These are phyloP conservation scores for Candida lessepsii DNA, from an alignment of 805 yeast species.

Conservation along the genomic window DNA sequence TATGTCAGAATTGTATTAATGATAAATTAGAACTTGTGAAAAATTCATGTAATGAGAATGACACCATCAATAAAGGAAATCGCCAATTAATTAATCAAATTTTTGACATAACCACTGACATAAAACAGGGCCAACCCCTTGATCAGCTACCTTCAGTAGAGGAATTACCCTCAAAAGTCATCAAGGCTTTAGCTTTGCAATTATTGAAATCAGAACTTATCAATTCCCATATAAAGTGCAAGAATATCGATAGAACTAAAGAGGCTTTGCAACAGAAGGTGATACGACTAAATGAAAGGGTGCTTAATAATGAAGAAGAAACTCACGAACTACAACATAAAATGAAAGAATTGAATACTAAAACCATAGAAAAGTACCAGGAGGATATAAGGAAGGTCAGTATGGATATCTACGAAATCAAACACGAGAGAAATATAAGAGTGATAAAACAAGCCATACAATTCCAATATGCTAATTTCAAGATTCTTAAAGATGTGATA, in stretches of 20 bases:
- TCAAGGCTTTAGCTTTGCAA: conserved; percentile 28
- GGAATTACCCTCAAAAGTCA: conserved; percentile 11
- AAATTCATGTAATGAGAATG: conserved; percentile 27
- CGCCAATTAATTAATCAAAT: conserved; percentile 26
- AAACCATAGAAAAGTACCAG: conserved; percentile 4
- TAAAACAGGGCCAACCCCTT: conserved; percentile 13
- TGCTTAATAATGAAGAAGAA: conserved; percentile 12
- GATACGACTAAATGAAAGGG: conserved; percentile 14
- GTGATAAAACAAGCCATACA: conserved; percentile 26
- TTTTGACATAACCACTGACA: conserved; percentile 19
- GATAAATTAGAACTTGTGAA: conserved; percentile 21
- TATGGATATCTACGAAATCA: conserved; percentile 6
- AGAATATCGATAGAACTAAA: conserved; percentile 15
- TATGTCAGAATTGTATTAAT: conserved; percentile 24
- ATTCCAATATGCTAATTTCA: conserved; percentile 23
- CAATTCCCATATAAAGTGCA: conserved; percentile 17
- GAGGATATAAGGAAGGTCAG: not conserved
- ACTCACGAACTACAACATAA: not conserved
- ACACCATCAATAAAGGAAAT: conserved; percentile 19
- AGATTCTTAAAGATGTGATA: conserved; percentile 24
- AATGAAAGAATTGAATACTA: not conserved
- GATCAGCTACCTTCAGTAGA: not conserved
- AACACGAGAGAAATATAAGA: conserved; percentile 16
- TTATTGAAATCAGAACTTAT: conserved; percentile 27
- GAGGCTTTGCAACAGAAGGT: conserved; percentile 14